Evolutionary conservation across 768 basidiomycete species (phyloP).

Genomic region (Gloeopeniophorella convolvens): DNA sequence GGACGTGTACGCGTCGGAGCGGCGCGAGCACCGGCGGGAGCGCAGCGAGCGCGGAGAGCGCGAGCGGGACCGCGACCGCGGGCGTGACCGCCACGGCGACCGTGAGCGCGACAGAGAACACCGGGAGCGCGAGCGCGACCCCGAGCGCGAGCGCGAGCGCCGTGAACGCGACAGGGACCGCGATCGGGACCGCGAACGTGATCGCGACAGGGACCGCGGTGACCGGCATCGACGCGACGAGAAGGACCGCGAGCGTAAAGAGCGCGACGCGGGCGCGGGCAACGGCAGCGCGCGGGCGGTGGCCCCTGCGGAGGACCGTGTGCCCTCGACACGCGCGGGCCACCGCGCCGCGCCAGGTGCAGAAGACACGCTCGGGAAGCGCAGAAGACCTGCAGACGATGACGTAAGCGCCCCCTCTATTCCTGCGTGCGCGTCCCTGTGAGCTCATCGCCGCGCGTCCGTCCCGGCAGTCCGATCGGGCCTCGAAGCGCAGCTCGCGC

Average conservation of each 20-base stretch:
- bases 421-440: background rate
- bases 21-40: constrained; percentile 31
- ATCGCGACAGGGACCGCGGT: constrained; percentile 22
- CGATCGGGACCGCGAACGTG: constrained; percentile 25
- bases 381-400: constrained; percentile 62
- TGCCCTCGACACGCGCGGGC: constrained; percentile 51
- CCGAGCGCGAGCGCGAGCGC: constrained; percentile 25
- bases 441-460: background rate
- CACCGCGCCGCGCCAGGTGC: constrained; percentile 41
- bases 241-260: constrained; percentile 63
- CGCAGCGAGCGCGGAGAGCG: constrained; percentile 40
- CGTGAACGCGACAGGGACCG: constrained; percentile 25
- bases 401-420: constrained; percentile 45
- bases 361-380: constrained; percentile 70
- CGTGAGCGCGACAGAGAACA: constrained; percentile 25
- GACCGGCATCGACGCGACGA: constrained; percentile 29
- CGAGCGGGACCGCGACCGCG: constrained; percentile 26
- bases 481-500: constrained; percentile 74
- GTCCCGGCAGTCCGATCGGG: constrained; percentile 53
- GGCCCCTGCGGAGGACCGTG: constrained; percentile 46
- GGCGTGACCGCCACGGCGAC: constrained; percentile 25
- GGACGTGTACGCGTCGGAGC: constrained; percentile 33
- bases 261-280: too few species aligned
- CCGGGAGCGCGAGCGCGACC: constrained; percentile 26
- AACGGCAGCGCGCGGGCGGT: constrained; percentile 30